Base-by-base conservation (phyloP, 306 rosid species). In the Comarum palustre region DNA sequence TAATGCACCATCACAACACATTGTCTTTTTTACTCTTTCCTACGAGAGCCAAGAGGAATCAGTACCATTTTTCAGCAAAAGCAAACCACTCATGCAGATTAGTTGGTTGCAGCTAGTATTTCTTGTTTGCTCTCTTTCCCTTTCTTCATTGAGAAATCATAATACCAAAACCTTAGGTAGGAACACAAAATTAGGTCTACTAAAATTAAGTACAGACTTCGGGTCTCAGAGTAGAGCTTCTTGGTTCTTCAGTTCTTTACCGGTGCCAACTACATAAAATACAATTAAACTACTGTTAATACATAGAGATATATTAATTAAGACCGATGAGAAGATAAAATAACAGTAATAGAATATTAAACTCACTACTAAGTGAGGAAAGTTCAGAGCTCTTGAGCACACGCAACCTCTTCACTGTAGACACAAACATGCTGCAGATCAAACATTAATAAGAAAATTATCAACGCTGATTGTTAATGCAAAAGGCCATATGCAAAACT, bases 331-430 rank as follows among this genome's bases (percentile, higher is more conserved):
- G 22, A 41, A 12, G 13, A 29, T 61, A 17, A 36, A 15, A 17
- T 17, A 27, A 32, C 22, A 1, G 42, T 8, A 27, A 2, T 15
- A 16, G 2, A 17, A 19, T 31, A 58, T 69, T 22, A 14, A 78
- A 85, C 93, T 89, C 69, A 93, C 93, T 75, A 63, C 88, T 74
- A 80, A 88, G 80, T 20, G 89, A 80, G 61, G 91, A 78, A 45
- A 94, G 86, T 42, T 91, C 96, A 48, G 90, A 88, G 72, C 86
- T 89, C 88, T 91, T 94, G 79, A 86, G 77, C 66, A 94, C 96
- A 0, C 97, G 88, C 78, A 94, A 81, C 86, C 97, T 84, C 89
- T 84, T 91, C 81, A 87, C 97, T 0, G 96, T 91, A 8, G 95
- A 89, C 22, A 85, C 87, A 55, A 94, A 94, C 95, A 94, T 89